Evolutionary conservation across 2,329 filamentous ascomycete genomes (phyloP), one percentile per base, ranked within the genome.

Genomic region (Arthrobotrys sphaeroides): DNA sequence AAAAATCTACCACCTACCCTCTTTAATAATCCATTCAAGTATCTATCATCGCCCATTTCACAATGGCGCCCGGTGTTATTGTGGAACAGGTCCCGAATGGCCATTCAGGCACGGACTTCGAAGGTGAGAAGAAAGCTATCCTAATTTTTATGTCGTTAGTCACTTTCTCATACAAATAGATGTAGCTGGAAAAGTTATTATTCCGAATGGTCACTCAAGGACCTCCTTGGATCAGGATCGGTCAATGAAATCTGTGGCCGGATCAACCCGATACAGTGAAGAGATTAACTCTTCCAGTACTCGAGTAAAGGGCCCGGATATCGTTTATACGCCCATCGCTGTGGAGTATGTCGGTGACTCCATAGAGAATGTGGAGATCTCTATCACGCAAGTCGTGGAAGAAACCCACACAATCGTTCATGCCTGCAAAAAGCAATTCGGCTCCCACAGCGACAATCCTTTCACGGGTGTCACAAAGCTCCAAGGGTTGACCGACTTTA

Each of bases 61-160:
- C 7, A 66, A 66, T 66, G 62, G 62, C 62, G 6, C 62, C 62
- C 5, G 62, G 62, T 36, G 47, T 66, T 33, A 28, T 66, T 55
- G 18, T 28, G 5, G 62, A 66, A 16, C 16, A 24, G 20, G 43
- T 55, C 18, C 13, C 40, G 3, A 66, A 66, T 36, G 62, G 62
- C 22, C 45, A 66, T 24, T 55, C 38, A 2, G 5, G 13, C 42
- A 31, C 9, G 18, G 22, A 55, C 3, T 20, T 31, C 49, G 62
- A 55, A 57, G 62, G 62, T 66, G 62, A 66, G 47, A 18, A 66
- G 28, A 28, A 43, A 43, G 24, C n/a, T 64, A 9, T 20, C 42
- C 13, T 64, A 40, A 40, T 51, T 51, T 18, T 51, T 18, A 51
- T 26, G 42, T 51, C 28, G 57, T 47, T 38, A 28, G 12, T 13